Evolutionary conservation across 257 asterid genomes (phyloP), one percentile per base, ranked within the genome.

Genomic region (Solanum medicagineum): DNA sequence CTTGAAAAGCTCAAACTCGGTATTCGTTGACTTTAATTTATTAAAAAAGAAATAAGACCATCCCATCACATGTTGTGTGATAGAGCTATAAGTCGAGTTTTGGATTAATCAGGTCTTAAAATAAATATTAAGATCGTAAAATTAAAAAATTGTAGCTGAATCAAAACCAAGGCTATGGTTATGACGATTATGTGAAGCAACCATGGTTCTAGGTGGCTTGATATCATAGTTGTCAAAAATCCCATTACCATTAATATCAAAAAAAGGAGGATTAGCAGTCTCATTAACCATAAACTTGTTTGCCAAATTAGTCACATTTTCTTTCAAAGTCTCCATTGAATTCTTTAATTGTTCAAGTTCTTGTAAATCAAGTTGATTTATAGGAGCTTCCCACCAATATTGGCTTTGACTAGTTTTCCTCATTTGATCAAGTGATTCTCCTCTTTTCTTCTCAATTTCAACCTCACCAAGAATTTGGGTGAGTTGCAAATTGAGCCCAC

Each of bases 331-430:
- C 57, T 95, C 93, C 97, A 93, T 90, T n/a, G 93, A 90, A 8
- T 90, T 92, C 75, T 83, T 91, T 15, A 95, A 65, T 71, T 91
- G 95, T 85, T 89, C 89, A 40, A 95, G 84, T 83, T 94, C 94
- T 4, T 86, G 91, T 82, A 92, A 68, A 82, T 91, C 94, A 40
- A 93, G 63, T 5, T 89, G 87, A 12, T 36, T 59, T 0, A 94
- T 42, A 0, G 98, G 97, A 5, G 88, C 85, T 62, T 95, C 96
- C 98, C 95, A 92, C 98, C 98, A 94, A 29, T 86, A 85, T 4
- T 89, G 91, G 17, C 85, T 83, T 80, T 89, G 87, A 6, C 85
- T 89, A 0, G 87, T 86, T 74, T 90, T 93, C 60, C 93, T 60
- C 91, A 90, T 87, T 49, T 36, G 54, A n/a, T 92, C 98, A 45